Conservation (phyloP, 2,329 filamentous ascomycete species). For the Ophiostoma fasciatum region DNA sequence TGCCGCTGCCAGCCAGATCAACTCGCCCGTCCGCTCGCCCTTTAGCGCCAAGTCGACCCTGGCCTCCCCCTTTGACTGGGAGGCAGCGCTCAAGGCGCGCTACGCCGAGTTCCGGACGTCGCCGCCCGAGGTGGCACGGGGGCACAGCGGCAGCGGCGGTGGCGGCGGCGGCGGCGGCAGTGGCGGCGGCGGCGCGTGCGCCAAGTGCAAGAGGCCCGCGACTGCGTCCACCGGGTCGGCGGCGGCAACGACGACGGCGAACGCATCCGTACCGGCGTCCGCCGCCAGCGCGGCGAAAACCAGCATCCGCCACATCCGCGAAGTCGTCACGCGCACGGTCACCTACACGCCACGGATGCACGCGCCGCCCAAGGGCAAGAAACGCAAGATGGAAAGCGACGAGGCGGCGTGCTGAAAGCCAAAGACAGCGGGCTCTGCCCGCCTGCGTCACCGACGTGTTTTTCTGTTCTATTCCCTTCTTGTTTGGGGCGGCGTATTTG, state of each 20-base stretch:
- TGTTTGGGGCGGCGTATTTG: too few relatives aligned
- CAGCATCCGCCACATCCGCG: conserved; percentile 57
- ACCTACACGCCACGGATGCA: conserved; percentile 81
- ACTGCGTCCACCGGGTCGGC: too few relatives aligned
- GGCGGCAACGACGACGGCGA: too few relatives aligned
- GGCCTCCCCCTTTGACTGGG: conserved; percentile 67
- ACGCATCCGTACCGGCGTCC: not conserved
- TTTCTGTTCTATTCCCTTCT: too few relatives aligned
- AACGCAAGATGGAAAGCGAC: conserved; percentile 50
- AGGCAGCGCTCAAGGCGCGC: conserved; percentile 51
- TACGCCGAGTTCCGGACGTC: conserved; percentile 41
- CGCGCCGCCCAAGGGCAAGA: conserved; percentile 82
- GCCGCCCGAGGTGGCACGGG: conserved; percentile 7
- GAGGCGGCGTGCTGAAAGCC: conserved; percentile 3
- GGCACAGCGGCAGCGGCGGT: too few relatives aligned
- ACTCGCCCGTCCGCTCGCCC: conserved; percentile 63
- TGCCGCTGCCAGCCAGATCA: conserved; percentile 19
- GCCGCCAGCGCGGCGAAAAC: conserved; percentile 25
- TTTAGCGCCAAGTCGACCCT: conserved; percentile 47
- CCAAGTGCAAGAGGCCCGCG: not conserved
- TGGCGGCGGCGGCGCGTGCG: not conserved
- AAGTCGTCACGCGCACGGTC: conserved; percentile 88
- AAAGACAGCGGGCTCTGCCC: too few relatives aligned
- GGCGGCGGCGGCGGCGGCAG: not conserved
- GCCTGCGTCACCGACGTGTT: too few relatives aligned